Conservation (phyloP, 495 filamentous ascomycete species). For the Talaromyces liani region DNA sequence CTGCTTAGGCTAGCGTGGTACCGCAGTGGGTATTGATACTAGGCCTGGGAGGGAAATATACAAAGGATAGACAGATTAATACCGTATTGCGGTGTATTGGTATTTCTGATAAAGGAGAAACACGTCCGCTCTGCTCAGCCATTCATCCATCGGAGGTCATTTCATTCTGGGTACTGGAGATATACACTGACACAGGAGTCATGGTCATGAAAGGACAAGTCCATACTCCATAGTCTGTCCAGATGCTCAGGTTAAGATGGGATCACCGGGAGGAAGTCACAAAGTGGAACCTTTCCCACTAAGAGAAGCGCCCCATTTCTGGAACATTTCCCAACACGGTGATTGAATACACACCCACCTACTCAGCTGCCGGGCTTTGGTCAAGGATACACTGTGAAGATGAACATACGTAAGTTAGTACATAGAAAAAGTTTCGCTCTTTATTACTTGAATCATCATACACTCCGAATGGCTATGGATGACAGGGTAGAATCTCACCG, state of each 20-base stretch:
- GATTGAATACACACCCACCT: background rate
- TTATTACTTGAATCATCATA: background rate
- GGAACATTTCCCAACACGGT: conserved; percentile 4
- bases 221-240: no score
- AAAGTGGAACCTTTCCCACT: background rate
- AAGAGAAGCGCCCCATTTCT: background rate
- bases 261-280: background rate
- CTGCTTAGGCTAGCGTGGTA: background rate
- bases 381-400: background rate
- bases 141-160: background rate
- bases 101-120: background rate
- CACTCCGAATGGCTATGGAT: background rate
- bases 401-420: no score
- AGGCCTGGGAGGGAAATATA: background rate
- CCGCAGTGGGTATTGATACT: background rate
- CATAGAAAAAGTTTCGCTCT: background rate
- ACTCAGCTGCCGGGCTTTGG: background rate
- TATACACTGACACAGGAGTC: background rate
- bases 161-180: background rate
- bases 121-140: background rate
- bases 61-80: background rate
- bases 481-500: background rate
- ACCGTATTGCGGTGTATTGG: background rate
- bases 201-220: background rate
- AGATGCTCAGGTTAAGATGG: no score